These are phyloP conservation scores for Penicillium mononematosum DNA, from an alignment of 495 filamentous ascomycete species.

Conservation along the genomic window DNA sequence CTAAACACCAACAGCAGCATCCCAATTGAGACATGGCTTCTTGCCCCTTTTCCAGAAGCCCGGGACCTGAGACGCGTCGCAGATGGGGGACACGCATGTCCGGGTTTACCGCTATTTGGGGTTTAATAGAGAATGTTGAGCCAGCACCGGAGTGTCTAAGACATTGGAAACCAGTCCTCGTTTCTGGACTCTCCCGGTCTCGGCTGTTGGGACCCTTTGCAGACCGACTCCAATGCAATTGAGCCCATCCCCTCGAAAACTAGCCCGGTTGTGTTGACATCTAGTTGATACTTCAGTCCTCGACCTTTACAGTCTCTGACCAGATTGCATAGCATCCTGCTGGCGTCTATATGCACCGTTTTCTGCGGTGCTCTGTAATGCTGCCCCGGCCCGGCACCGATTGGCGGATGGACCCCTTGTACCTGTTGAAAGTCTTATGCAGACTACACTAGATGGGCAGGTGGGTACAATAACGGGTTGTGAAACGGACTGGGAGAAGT, in stretches of 20 bases:
- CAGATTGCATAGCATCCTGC: slow-evolving; percentile 9
- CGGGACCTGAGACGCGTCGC: slow-evolving; percentile 8
- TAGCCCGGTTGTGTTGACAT: slow-evolving; percentile 6
- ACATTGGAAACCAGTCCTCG: slow-evolving; percentile 24
- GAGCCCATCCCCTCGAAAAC: neutral
- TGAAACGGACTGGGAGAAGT: slow-evolving; percentile 18
- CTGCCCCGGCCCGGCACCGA: neutral
- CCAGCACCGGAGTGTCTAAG: slow-evolving; percentile 21
- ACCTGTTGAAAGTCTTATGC: slow-evolving; percentile 10
- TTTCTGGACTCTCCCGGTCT: slow-evolving; percentile 13
- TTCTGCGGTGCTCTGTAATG: slow-evolving; percentile 14
- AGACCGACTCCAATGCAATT: slow-evolving; percentile 10
- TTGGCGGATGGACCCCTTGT: slow-evolving; percentile 10
- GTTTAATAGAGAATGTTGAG: slow-evolving; percentile 4
- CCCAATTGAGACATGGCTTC: slow-evolving; percentile 21
- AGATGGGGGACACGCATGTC: slow-evolving; percentile 14
- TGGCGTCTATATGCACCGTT: slow-evolving; percentile 12
- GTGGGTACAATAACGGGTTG: slow-evolving; percentile 22
- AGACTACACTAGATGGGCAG: slow-evolving; percentile 10
- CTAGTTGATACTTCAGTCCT: slow-evolving; percentile 3
- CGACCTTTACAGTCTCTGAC: neutral
- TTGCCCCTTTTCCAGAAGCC: slow-evolving; percentile 25
- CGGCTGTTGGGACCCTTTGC: slow-evolving; percentile 15
- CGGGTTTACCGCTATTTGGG: slow-evolving; percentile 27
- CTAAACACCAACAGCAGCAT: slow-evolving; percentile 18